Base-by-base conservation (phyloP, 768 basidiomycete genomes). In the Terana coerulea region DNA sequence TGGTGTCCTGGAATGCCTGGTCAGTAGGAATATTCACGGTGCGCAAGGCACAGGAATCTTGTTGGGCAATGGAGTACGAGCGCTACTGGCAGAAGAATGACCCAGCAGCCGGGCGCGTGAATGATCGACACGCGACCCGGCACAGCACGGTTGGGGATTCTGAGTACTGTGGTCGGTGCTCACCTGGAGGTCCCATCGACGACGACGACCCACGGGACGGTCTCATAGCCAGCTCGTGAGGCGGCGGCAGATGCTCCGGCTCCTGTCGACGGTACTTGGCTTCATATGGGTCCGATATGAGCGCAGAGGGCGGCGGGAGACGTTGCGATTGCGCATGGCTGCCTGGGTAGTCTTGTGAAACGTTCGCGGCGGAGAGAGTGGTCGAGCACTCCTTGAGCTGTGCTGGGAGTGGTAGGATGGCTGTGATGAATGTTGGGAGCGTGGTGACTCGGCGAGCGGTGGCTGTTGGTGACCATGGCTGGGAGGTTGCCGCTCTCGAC, bases 391-490 rank as follows among this genome's bases (percentile, higher is more conserved):
- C n/a, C 58, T 51, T 14, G 57, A 51, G 43, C 43, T 36, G n/a
- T 51, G 33, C 22, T 43, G 25, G 49, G 51, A 37, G 43, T 60
- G 52, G 30, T 49, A 55, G 4, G 60, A 55, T 10, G 55, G 52
- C 28, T 56, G 52, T 45, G 60, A 57, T 15, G 47, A 26, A 14
- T 49, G 47, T 19, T 57, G 61, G 12, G 51, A 52, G 44, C 53
- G 54, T 12, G 58, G 64, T 19, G 57, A 36, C 24, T 56, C 58
- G 9, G 54, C 60, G 15, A 46, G 57, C 5, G 60, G 58, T 34
- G 51, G 62, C 58, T 28, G 64, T 36, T 57, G 52, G 21, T 68
- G 69, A 33, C 49, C 59, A 39, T 56, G 64, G 66, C 25, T 69
- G 66, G 0, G 58, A 59, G 51, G 47, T 57, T 28, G 63, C 52